Evolutionary conservation across 2,329 filamentous ascomycete species (phyloP).

Genomic region (Xylariaceae sp.): DNA sequence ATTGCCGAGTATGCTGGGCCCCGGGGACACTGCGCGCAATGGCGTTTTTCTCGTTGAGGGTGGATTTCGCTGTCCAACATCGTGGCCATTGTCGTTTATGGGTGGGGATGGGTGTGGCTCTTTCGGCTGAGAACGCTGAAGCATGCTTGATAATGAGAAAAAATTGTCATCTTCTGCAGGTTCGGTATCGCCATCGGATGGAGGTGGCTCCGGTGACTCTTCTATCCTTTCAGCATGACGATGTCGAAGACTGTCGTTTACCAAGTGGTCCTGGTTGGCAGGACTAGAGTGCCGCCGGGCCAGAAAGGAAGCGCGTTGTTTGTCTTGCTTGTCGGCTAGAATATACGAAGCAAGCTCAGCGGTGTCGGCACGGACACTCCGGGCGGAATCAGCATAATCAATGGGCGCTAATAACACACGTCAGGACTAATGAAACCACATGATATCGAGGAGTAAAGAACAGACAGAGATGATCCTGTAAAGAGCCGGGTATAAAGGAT

Average conservation of each 20-base stretch:
- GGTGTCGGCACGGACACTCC: constrained; percentile 78
- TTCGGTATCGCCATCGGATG: constrained; percentile 22
- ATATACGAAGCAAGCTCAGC: constrained; percentile 82
- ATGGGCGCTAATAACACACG: constrained; percentile 41
- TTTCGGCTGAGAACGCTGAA: constrained; percentile 47
- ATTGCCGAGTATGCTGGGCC: background rate
- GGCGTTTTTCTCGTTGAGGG: constrained; percentile 11
- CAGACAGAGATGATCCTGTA: constrained; percentile 56
- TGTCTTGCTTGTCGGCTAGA: constrained; percentile 58
- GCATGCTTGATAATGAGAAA: constrained; percentile 43
- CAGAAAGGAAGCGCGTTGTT: constrained; percentile 45
- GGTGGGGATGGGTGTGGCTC: constrained; percentile 21
- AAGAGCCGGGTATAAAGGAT: constrained; percentile 66
- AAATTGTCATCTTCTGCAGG: constrained; percentile 25
- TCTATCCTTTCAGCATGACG: constrained; percentile 27
- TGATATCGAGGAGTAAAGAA: constrained; percentile 5
- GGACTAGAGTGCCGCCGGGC: constrained; percentile 37
- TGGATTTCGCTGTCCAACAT: constrained; percentile 8
- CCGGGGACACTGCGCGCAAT: constrained; percentile 4
- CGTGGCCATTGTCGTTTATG: background rate
- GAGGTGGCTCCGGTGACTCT: constrained; percentile 32
- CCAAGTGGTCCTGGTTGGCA: constrained; percentile 28
- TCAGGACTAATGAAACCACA: constrained; percentile 17
- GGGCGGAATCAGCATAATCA: constrained; percentile 70
- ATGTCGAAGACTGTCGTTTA: constrained; percentile 19